Base-by-base conservation (phyloP, 495 filamentous ascomycete species). In the Tuber brumale region DNA sequence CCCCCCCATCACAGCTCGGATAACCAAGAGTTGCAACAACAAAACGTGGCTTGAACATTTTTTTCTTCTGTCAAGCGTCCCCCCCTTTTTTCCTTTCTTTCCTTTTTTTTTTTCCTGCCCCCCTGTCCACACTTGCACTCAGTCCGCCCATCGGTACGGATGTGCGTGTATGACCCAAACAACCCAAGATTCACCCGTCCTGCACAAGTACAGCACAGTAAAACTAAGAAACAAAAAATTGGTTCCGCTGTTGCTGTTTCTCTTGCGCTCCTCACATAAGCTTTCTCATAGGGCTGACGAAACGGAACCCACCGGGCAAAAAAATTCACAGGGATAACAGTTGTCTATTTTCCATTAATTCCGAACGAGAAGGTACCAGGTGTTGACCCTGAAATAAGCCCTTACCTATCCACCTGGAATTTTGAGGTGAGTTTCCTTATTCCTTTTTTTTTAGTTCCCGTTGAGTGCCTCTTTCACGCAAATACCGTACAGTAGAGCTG, bases 371-470 rank as follows among this genome's bases (percentile, higher is more conserved):
- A 90, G 31, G 92, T 95, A 1, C 87, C 87, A 9, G 91, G 89
- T 72, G 91, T 97, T 41, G 90, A 97, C 82, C 95, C 95, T 0
- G 88, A 91, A 46, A 89, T 86, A 19, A 90, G 88, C 75, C 92
- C 94, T 71, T 99, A 94, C 86, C 88, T 97, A 84, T 92, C 90
- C 79, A 99, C 95, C 1, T 98, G 95, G 95, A 99, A 97, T 83
- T 97, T 97, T 82, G 90, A 97, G 81, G 81, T 82, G 39, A 51
- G 79, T 70, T 74, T 69, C 77, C 73, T 48, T 46, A 21, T 41
- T 72, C 70, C 41, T 10, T 12, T 3, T 70, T 61, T 51, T 19
- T 45, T 31, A 43, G 35, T 69, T 70, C 74, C 71, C 41, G 71
- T 70, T 12, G 10, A 27, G 23, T 70, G 23, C 21, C 31, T 42